Conservation (phyloP, 495 filamentous ascomycete species). For the Penicillium herquei region DNA sequence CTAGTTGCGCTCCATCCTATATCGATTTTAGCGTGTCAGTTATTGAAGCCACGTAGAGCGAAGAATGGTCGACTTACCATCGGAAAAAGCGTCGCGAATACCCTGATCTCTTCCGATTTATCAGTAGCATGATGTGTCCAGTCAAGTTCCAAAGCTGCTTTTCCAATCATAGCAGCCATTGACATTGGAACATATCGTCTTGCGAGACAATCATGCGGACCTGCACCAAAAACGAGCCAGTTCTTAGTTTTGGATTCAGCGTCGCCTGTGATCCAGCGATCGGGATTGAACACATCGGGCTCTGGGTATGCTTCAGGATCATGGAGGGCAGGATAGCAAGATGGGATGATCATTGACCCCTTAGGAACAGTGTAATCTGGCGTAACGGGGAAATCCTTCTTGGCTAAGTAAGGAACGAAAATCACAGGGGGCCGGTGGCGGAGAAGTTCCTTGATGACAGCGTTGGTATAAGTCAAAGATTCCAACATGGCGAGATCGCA, state of each 20-base stretch:
- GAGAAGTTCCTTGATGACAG: conserved; percentile 86
- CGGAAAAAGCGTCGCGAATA: conserved; percentile 94
- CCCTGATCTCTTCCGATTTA: conserved; percentile 82
- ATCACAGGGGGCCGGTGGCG: conserved; percentile 90
- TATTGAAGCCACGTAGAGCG: neutral
- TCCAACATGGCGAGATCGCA: conserved; percentile 82
- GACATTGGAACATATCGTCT: conserved; percentile 84
- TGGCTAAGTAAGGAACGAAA: conserved; percentile 92
- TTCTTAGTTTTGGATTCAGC: conserved; percentile 92
- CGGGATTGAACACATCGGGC: conserved; percentile 77
- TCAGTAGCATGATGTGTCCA: conserved; percentile 82
- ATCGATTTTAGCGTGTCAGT: neutral
- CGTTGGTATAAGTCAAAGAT: conserved; percentile 80
- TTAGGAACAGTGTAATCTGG: conserved; percentile 82
- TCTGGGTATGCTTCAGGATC: conserved; percentile 85
- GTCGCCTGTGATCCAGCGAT: conserved; percentile 84
- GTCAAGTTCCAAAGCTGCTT: conserved; percentile 75
- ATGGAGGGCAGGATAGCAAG: conserved; percentile 81
- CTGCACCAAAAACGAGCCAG: conserved; percentile 91
- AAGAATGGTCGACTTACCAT: conserved; percentile 57
- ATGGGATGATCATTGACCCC: conserved; percentile 86
- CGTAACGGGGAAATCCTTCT: conserved; percentile 85
- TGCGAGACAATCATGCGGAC: conserved; percentile 89
- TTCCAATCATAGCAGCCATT: conserved; percentile 83
- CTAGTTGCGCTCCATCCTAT: conserved; percentile 60